phyloP scores from a whole-genome alignment of 2,329 filamentous ascomycete species.

The Ustilaginoidea virens region DNA sequence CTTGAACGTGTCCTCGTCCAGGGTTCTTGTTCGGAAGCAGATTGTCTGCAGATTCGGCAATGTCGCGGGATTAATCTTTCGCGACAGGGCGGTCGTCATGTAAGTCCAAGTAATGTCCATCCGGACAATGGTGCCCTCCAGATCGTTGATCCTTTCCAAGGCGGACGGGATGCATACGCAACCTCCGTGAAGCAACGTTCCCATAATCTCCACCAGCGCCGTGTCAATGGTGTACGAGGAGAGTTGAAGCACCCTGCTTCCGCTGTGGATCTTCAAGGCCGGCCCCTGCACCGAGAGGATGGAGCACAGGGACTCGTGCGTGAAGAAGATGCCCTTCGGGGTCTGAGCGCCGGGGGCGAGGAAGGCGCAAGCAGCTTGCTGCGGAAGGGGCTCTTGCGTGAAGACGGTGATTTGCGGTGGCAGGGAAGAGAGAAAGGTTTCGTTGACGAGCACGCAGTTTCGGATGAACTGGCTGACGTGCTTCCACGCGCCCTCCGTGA shows the following conservation, averaged over 20 bases:
- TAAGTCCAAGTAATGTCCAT: slow-evolving; percentile 37
- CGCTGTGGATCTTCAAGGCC: slow-evolving; percentile 30
- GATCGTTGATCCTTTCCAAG: slow-evolving; percentile 30
- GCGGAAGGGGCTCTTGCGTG: slow-evolving; percentile 19
- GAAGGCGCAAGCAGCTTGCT: slow-evolving; percentile 43
- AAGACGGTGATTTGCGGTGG: slow-evolving; percentile 14
- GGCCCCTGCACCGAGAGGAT: slow-evolving; percentile 34
- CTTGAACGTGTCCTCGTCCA: slow-evolving; percentile 31
- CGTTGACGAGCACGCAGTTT: slow-evolving; percentile 26
- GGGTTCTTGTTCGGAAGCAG: slow-evolving; percentile 31
- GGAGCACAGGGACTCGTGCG: slow-evolving; percentile 42
- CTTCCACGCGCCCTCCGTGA: slow-evolving; percentile 25
- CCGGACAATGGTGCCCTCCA: slow-evolving; percentile 31
- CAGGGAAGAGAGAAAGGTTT: slow-evolving; percentile 22
- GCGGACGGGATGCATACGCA: slow-evolving; percentile 43
- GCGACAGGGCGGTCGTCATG: slow-evolving; percentile 43
- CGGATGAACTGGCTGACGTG: slow-evolving; percentile 24
- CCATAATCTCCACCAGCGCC: slow-evolving; percentile 34
- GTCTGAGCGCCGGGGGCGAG: slow-evolving; percentile 35
- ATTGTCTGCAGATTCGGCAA: slow-evolving; percentile 24
- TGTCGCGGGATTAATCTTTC: slow-evolving; percentile 21
- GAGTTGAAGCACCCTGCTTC: slow-evolving; percentile 40
- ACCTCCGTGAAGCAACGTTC: slow-evolving; percentile 37
- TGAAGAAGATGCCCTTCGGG: slow-evolving; percentile 46
- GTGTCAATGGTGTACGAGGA: slow-evolving; percentile 39